A percentile compares a stretch with the other conserved stretches of the same genome.
Conservation (phyloP, 805 yeast genomes). For the Candida manassasensis region DNA sequence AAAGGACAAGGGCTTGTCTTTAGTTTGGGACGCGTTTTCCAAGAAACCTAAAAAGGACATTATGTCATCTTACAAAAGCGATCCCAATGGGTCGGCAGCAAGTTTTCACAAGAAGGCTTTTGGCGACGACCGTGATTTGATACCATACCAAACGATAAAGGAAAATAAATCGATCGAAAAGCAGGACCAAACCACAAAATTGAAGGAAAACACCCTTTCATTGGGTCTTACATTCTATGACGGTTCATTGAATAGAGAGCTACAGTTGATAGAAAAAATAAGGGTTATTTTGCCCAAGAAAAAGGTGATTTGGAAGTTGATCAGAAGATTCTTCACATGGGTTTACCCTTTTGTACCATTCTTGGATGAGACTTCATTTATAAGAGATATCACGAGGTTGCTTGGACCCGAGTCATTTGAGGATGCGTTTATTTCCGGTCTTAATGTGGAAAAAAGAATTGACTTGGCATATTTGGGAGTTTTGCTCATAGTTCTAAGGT, state of each 20-base stretch:
- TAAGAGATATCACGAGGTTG: conserved; percentile 21
- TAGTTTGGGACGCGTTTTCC: conserved; percentile 29
- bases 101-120: conserved; percentile 27
- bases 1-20: conserved; percentile 27
- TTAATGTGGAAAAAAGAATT: conserved; percentile 32
- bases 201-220: conserved; percentile 17
- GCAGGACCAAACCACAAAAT: conserved; percentile 7
- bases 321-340: conserved; percentile 38
- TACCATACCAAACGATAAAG: conserved; percentile 25
- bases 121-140: conserved; percentile 29
- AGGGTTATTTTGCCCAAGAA: conserved; percentile 35
- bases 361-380: conserved; percentile 36
- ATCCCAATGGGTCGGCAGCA: conserved; percentile 15
- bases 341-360: conserved; percentile 48
- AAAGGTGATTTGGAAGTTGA: conserved; percentile 35
- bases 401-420: conserved; percentile 28
- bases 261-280: conserved; percentile 29
- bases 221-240: conserved; percentile 33
- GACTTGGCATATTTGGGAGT: conserved; percentile 39
- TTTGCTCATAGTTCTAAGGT: conserved; percentile 36
- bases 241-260: conserved; percentile 24
- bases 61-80: conserved; percentile 17
- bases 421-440: conserved; percentile 18
- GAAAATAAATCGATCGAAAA: conserved; percentile 10
- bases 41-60: conserved; percentile 15